Percentiles rank a stretch among this genome's conserved stretches.
Evolutionary conservation across 805 yeast species (phyloP).

Genomic region (Crinitomyces ghanaensis): DNA sequence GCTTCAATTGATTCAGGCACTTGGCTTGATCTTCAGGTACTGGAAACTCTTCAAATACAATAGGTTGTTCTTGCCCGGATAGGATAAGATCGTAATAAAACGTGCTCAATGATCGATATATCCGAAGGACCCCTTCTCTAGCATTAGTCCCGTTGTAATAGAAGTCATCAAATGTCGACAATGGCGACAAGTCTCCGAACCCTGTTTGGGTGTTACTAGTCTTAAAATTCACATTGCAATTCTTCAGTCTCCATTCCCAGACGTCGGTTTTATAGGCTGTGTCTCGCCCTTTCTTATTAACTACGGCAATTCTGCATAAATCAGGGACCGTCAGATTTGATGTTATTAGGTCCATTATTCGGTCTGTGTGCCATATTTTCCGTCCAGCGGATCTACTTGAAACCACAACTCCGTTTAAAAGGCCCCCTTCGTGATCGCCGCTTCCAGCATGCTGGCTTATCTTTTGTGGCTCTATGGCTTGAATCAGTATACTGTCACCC

Average conservation of each 20-base stretch:
- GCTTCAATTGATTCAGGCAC: slow-evolving; percentile 31
- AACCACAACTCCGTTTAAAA: too few species aligned
- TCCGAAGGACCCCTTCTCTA: slow-evolving; percentile 8
- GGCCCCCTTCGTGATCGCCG: too few species aligned
- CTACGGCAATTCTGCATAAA: slow-evolving; percentile 29
- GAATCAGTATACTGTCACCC: too few species aligned
- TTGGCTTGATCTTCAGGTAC: slow-evolving; percentile 44
- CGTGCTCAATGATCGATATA: slow-evolving; percentile 31
- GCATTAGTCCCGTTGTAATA: slow-evolving; percentile 12
- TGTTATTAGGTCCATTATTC: too few species aligned
- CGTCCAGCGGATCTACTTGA: too few species aligned
- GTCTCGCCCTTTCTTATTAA: slow-evolving; percentile 30
- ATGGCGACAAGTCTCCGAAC: neutral
- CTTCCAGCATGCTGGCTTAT: too few species aligned
- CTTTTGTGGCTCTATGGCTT: too few species aligned
- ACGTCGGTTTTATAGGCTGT: slow-evolving; percentile 29
- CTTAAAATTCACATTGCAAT: slow-evolving; percentile 5
- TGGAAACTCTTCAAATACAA: slow-evolving; percentile 35
- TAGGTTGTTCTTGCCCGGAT: slow-evolving; percentile 31
- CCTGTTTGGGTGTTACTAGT: neutral
- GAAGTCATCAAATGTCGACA: slow-evolving; percentile 10
- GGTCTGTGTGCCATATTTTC: too few species aligned
- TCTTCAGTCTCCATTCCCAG: slow-evolving; percentile 11
- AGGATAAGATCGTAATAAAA: slow-evolving; percentile 37
- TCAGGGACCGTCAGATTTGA: slow-evolving; percentile 23